Evolutionary conservation across 1,139 yeast species (phyloP), one percentile per base, ranked within the genome.

Genomic region (Sugiyamaella neomexicana): DNA sequence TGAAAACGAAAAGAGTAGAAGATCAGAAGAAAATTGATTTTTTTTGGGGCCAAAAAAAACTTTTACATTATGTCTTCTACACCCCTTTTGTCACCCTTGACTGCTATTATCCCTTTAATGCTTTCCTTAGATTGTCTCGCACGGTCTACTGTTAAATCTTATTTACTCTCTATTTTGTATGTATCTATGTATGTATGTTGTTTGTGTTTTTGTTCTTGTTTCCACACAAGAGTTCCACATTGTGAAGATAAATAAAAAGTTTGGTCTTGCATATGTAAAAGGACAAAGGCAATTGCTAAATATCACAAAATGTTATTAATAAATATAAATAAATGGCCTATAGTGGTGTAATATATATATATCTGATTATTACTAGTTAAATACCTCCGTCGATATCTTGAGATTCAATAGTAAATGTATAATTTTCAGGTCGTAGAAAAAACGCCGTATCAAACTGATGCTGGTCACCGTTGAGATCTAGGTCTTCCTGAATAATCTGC

Each of bases 1-100:
- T 68, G 93, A 88, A 67, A 78, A 83, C 61, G 97, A 89, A 15
- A 49, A 49, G 34, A 29, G 5, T 27, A 32, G 52, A 37, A 31
- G 52, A 49, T 41, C 52, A 16, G 47, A 49, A 20, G 52, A 47
- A 47, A 47, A 47, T 37, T 47, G 39, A 38, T 13, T 8, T 34
- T 9, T 29, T 12, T 29, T 4, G n/a, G 10, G 34, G 1, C 37
- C 37, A 27, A 13, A 7, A 42, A 27, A 13, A 42, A 15, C 5
- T 12, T n/a, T 10, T 8, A 38, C 42, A 38, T 7, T 20, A 38
- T 17, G 17, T 20, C 42, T 20, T 38, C 25, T n/a, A n/a, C n/a
- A n/a, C n/a, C n/a, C 13, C 37, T 13, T 13, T 34, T 13, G 13
- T 34, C 16, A 13, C 38, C 38, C 15, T n/a, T 34, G 43, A n/a